Conservation (phyloP, 371 early-diverging fungal species). For the Mortierella sp. region DNA sequence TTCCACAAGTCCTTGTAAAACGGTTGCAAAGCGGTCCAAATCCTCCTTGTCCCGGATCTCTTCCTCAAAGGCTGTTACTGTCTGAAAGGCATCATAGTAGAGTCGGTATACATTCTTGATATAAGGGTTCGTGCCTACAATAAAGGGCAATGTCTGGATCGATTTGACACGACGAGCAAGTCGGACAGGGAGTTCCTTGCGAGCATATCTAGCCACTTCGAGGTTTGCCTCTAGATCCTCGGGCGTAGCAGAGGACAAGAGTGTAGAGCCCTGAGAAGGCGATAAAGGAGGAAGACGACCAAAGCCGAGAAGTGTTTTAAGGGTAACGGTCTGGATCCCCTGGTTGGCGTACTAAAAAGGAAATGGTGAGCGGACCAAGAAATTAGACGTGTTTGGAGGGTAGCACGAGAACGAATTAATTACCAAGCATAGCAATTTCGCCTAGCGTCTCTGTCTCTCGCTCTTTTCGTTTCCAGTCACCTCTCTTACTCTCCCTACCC, state of each 20-base stretch:
- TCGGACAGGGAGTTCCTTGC: slow-evolving; percentile 83
- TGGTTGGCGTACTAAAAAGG: slow-evolving; percentile 62
- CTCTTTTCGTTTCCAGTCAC: too few species aligned
- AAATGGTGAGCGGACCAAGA: neutral
- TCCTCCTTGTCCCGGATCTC: slow-evolving; percentile 56
- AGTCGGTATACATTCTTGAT: slow-evolving; percentile 83
- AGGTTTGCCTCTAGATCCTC: slow-evolving; percentile 48
- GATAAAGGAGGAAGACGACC: slow-evolving; percentile 63
- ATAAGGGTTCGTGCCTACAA: slow-evolving; percentile 92
- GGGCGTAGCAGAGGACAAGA: neutral
- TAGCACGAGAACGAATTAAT: too few species aligned
- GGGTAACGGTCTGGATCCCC: slow-evolving; percentile 79
- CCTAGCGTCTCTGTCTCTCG: too few species aligned
- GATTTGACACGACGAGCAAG: slow-evolving; percentile 84
- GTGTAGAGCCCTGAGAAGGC: slow-evolving; percentile 5
- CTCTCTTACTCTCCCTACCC: too few species aligned
- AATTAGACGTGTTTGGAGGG: neutral
- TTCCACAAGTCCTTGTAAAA: slow-evolving; percentile 76
- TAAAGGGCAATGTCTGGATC: slow-evolving; percentile 88
- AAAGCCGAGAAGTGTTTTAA: slow-evolving; percentile 80
- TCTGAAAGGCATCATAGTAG: slow-evolving; percentile 85
- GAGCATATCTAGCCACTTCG: slow-evolving; percentile 74
- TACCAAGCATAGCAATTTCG: too few species aligned
- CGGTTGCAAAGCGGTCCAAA: slow-evolving; percentile 68
- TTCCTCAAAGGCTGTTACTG: slow-evolving; percentile 64